phyloP scores from a whole-genome alignment of 1,284 basidiomycete species.

The Moniliophthora roreri region DNA sequence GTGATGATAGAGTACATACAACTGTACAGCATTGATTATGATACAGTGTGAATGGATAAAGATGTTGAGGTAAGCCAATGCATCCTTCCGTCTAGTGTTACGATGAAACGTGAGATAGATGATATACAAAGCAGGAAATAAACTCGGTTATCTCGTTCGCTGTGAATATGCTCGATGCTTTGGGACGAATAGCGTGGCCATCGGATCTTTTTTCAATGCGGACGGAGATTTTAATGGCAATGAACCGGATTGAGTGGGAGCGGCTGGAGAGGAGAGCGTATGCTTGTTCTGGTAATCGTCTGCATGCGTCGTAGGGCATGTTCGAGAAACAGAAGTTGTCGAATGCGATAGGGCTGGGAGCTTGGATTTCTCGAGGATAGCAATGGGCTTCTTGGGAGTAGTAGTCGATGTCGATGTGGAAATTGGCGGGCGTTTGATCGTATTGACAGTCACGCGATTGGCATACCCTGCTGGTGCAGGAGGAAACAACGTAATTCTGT shows the following conservation, averaged over 20 bases:
- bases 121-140: background rate
- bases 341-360: constrained; percentile 14
- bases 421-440: constrained; percentile 33
- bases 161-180: constrained; percentile 70
- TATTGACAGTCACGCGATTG: constrained; percentile 42
- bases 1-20: background rate
- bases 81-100: background rate
- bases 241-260: constrained; percentile 14
- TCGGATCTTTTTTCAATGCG: constrained; percentile 58
- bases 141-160: constrained; percentile 37
- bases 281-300: background rate
- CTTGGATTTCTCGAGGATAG: background rate
- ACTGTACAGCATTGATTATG: background rate
- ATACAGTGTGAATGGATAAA: background rate
- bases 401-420: constrained; percentile 16
- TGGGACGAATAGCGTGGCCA: constrained; percentile 70
- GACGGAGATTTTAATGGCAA: constrained; percentile 32
- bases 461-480: constrained; percentile 23
- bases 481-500: background rate
- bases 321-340: constrained; percentile 8
- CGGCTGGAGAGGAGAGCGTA: constrained; percentile 11
- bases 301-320: background rate
- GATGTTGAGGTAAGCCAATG: background rate
- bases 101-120: background rate
- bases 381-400: constrained; percentile 4